phyloP scores from a whole-genome alignment of 208 protist species.

The Trichomonas vaginalis region DNA sequence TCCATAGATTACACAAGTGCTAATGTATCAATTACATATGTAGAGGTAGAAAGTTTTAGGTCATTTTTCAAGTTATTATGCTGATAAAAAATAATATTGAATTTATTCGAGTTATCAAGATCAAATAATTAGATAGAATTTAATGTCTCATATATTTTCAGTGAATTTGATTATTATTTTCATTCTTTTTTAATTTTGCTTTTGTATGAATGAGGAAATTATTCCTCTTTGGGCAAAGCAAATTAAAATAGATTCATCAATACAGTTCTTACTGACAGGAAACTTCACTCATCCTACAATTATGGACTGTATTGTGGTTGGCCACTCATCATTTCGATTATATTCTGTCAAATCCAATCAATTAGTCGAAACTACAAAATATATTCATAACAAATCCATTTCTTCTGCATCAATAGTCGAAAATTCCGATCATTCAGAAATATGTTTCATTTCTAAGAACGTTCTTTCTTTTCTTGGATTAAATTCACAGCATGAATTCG shows the following conservation, averaged over 20 bases:
- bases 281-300: constrained; percentile 4
- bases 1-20: too few relatives aligned
- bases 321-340: background rate
- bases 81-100: too few relatives aligned
- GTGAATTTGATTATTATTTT: too few relatives aligned
- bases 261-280: background rate
- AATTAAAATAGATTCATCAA: background rate
- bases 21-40: too few relatives aligned
- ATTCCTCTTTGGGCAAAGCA: background rate
- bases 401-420: background rate
- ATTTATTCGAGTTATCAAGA: too few relatives aligned
- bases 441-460: background rate
- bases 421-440: background rate
- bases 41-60: too few relatives aligned
- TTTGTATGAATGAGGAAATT: background rate
- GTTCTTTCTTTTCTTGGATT: background rate
- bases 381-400: background rate
- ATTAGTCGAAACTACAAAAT: background rate
- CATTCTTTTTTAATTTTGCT: background rate
- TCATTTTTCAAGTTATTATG: too few relatives aligned
- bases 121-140: too few relatives aligned
- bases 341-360: background rate
- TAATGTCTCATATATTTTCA: too few relatives aligned
- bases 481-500: background rate
- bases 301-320: background rate